Percentiles rank a stretch among this genome's conserved stretches.
Conservation (phyloP, 2,329 filamentous ascomycete genomes). For the Tetracladium maxilliforme region DNA sequence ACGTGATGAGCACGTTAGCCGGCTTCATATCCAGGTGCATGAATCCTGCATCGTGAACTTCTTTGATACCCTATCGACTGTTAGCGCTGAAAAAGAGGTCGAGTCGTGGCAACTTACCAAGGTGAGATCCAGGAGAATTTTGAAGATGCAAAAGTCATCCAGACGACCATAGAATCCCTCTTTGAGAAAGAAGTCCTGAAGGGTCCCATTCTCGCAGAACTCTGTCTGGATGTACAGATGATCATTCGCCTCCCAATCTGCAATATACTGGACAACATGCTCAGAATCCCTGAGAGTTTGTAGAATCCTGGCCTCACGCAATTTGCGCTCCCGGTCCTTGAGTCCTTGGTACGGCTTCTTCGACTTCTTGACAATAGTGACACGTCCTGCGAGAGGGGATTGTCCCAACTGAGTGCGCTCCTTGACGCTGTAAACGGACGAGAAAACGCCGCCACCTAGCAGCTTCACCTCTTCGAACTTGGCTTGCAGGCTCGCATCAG, state of each 20-base stretch:
- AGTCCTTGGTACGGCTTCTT: constrained; percentile 64
- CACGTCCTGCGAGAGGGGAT: constrained; percentile 37
- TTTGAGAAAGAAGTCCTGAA: constrained; percentile 73
- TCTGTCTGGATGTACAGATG: constrained; percentile 96
- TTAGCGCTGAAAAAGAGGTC: constrained; percentile 6
- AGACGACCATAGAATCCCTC: constrained; percentile 73
- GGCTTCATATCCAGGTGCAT: constrained; percentile 79
- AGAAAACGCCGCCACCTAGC: constrained; percentile 84
- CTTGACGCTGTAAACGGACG: constrained; percentile 73
- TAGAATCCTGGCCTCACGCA: constrained; percentile 72
- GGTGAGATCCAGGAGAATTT: constrained; percentile 78
- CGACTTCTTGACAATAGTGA: constrained; percentile 91
- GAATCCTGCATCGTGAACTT: constrained; percentile 79
- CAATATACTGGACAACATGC: constrained; percentile 71
- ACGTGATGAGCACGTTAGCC: constrained; percentile 70
- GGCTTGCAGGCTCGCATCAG: constrained; percentile 54
- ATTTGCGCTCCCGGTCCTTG: constrained; percentile 68
- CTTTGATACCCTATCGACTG: constrained; percentile 57
- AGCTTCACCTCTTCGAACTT: constrained; percentile 72
- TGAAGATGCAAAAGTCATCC: constrained; percentile 98
- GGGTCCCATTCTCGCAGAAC: constrained; percentile 85
- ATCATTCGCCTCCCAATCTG: constrained; percentile 75
- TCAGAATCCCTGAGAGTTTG: constrained; percentile 65
- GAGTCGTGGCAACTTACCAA: constrained; percentile 40
- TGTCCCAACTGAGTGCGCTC: constrained; percentile 18